phyloP scores from a whole-genome alignment of 2,329 filamentous ascomycete species.

The Alternaria sp. region DNA sequence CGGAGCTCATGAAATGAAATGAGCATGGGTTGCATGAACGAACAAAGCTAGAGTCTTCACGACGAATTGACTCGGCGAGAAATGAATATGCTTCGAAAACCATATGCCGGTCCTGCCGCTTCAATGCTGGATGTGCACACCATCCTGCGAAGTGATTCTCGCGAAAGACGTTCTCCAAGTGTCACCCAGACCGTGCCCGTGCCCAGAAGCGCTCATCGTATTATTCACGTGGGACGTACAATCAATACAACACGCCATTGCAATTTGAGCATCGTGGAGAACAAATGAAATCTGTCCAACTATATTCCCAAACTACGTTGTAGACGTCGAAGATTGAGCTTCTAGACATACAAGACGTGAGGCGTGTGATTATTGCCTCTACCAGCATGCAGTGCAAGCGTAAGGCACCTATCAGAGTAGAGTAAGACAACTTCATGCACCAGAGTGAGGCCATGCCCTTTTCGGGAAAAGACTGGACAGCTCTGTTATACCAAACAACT shows the following conservation, averaged over 20 bases:
- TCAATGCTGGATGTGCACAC: neutral
- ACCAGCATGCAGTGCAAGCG: neutral
- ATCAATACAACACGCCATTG: neutral
- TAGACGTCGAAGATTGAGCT: neutral
- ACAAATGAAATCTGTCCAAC: neutral
- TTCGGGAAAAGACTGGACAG: no score
- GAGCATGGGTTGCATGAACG: constrained; percentile 21
- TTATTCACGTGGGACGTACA: neutral
- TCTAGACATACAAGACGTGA: neutral
- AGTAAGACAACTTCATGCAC: neutral
- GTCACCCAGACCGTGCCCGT: neutral
- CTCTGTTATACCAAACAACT: no score
- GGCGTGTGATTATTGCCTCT: neutral
- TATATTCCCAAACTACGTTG: neutral
- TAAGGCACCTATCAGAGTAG: neutral
- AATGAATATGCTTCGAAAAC: constrained; percentile 23
- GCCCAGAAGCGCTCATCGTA: neutral
- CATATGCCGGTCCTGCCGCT: neutral
- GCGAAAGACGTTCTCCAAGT: neutral
- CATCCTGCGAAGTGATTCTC: neutral
- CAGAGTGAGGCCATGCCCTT: neutral
- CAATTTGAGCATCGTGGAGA: neutral
- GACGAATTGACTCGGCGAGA: constrained; percentile 20
- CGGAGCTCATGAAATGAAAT: constrained; percentile 20
- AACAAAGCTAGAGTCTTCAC: constrained; percentile 19